Percentiles rank a stretch among this genome's conserved stretches.
These are phyloP conservation scores for Pseudogymnoascus sp. DNA, from an alignment of 2,329 filamentous ascomycete species.

Conservation along the genomic window DNA sequence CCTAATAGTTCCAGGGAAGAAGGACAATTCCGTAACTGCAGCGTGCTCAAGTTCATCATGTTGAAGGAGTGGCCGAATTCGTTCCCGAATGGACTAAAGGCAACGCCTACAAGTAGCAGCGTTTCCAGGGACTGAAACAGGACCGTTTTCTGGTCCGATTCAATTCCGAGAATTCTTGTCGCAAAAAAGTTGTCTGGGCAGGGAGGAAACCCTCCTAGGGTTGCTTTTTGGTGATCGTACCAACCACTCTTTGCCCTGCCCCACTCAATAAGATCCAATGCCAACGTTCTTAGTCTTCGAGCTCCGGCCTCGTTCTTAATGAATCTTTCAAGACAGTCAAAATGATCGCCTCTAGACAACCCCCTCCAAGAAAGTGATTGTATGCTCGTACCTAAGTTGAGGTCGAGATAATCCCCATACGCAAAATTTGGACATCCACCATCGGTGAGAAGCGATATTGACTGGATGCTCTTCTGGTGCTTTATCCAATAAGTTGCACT, in stretches of 20 bases:
- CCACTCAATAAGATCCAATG: neutral
- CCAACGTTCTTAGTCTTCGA: neutral
- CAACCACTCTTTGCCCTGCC: neutral
- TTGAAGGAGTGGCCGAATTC: neutral
- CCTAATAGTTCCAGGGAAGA: neutral
- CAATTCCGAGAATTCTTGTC: neutral
- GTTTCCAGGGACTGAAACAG: neutral
- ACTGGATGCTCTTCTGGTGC: neutral
- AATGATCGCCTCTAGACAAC: too few relatives aligned
- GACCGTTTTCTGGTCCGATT: neutral
- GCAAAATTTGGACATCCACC: neutral
- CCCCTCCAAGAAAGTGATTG: too few relatives aligned
- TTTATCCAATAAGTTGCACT: neutral
- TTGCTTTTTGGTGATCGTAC: neutral
- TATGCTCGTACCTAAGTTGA: too few relatives aligned
- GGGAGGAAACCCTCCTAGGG: neutral
- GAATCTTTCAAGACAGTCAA: too few relatives aligned
- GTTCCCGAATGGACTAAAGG: neutral
- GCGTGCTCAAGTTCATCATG: neutral
- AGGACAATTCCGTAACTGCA: neutral
- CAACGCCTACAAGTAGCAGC: neutral
- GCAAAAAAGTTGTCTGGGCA: neutral
- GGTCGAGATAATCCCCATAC: too few relatives aligned
- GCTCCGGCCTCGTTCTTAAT: neutral
- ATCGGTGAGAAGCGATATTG: neutral